Percentiles rank a stretch among this genome's conserved stretches.
Conservation (phyloP, 2,329 filamentous ascomycete species). For the Pestalotiopsis sp. region DNA sequence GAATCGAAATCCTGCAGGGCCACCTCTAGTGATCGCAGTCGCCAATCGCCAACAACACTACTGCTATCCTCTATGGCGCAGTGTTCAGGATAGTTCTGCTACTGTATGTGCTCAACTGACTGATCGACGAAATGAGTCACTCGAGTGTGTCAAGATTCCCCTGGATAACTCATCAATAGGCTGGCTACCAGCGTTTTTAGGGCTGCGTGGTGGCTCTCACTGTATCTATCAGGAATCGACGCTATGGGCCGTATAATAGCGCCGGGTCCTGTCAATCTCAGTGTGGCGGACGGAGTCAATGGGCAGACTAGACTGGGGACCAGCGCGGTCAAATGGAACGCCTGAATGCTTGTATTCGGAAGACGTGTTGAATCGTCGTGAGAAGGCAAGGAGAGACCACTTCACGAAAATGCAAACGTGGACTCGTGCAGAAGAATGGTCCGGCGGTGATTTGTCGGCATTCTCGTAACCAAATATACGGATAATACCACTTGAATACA, state of each 20-base stretch:
- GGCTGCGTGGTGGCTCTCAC: neutral
- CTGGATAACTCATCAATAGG: neutral
- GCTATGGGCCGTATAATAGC: neutral
- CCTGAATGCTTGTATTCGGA: neutral
- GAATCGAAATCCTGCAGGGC: neutral
- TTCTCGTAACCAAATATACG: neutral
- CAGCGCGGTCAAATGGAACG: neutral
- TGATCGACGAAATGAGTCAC: slow-evolving; percentile 9
- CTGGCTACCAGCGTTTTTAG: neutral
- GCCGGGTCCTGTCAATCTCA: neutral
- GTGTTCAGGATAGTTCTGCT: neutral
- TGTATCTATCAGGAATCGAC: neutral
- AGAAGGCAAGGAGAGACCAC: neutral
- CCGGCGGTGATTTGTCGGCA: neutral
- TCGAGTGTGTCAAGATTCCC: slow-evolving; percentile 3
- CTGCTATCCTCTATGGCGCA: neutral
- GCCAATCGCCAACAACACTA: neutral
- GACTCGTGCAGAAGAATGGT: neutral
- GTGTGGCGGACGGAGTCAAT: neutral
- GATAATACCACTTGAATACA: neutral
- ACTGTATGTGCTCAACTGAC: neutral
- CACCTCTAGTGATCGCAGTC: neutral
- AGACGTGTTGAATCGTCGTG: neutral
- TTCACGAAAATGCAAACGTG: neutral
- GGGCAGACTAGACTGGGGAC: neutral